Evolutionary conservation across 1,284 basidiomycete species (phyloP).

Genomic region (Fomitiporia mediterranea): DNA sequence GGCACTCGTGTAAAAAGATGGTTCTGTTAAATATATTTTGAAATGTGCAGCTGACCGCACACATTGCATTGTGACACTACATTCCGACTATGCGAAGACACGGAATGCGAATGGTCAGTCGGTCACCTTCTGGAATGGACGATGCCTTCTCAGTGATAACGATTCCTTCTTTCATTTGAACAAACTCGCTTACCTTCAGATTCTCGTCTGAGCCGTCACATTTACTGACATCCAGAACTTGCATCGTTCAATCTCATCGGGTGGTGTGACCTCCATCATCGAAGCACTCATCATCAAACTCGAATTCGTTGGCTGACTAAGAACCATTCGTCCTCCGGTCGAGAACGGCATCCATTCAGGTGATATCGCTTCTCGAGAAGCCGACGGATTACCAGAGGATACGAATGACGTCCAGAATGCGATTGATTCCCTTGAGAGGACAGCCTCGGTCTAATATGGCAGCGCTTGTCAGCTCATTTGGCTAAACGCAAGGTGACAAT

Average conservation of each 20-base stretch:
- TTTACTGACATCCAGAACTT: constrained; percentile 39
- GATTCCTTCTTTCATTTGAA: too few species aligned
- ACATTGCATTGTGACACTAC: too few species aligned
- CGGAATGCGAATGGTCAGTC: too few species aligned
- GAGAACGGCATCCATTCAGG: constrained; percentile 30
- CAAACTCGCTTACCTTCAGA: constrained; percentile 9
- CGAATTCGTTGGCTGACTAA: constrained; percentile 22
- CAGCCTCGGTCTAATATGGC: constrained; percentile 34
- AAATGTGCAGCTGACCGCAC: too few species aligned
- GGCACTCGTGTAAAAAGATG: too few species aligned
- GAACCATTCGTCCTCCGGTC: constrained; percentile 23
- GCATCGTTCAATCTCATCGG: constrained; percentile 33
- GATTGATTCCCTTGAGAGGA: constrained; percentile 38
- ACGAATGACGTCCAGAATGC: constrained; percentile 44
- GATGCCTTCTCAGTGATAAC: too few species aligned
- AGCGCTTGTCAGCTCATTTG: not conserved
- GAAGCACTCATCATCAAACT: constrained; percentile 5
- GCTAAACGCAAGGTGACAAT: not conserved
- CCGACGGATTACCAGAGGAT: constrained; percentile 33
- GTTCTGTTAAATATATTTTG: too few species aligned
- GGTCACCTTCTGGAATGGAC: too few species aligned
- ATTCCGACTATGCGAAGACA: too few species aligned
- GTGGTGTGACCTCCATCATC: constrained; percentile 33
- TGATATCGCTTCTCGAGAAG: constrained; percentile 28
- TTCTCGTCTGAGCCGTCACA: constrained; percentile 29